phyloP scores from a whole-genome alignment of 2,329 filamentous ascomycete species.

The Ustulina deusta region DNA sequence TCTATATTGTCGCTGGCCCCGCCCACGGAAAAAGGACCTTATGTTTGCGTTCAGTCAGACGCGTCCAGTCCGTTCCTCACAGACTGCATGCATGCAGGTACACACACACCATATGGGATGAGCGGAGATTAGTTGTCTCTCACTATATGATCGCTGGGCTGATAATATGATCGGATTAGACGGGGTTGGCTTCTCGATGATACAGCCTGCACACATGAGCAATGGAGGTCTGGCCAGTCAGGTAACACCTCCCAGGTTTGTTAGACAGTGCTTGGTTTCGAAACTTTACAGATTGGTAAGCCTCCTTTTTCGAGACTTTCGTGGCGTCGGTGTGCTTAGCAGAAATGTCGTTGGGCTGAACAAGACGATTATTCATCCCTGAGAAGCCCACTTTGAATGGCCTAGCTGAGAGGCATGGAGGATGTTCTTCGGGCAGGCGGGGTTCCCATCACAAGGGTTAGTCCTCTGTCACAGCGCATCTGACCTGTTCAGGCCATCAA shows the following conservation, averaged over 20 bases:
- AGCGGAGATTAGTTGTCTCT: slow-evolving; percentile 20
- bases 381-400: slow-evolving; percentile 18
- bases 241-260: slow-evolving; percentile 28
- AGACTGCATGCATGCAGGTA: slow-evolving; percentile 41
- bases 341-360: slow-evolving; percentile 17
- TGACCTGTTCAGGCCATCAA: slow-evolving; percentile 16
- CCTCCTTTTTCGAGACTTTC: slow-evolving; percentile 1
- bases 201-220: slow-evolving; percentile 11
- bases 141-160: slow-evolving; percentile 19
- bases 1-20: neutral
- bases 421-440: slow-evolving; percentile 16
- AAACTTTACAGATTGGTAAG: slow-evolving; percentile 34
- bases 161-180: slow-evolving; percentile 16
- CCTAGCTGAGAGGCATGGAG: slow-evolving; percentile 18
- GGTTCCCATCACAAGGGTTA: slow-evolving; percentile 25
- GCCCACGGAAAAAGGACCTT: slow-evolving; percentile 9
- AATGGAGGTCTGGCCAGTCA: slow-evolving; percentile 17
- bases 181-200: slow-evolving; percentile 5
- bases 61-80: slow-evolving; percentile 5
- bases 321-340: slow-evolving; percentile 23
- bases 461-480: slow-evolving; percentile 19
- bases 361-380: slow-evolving; percentile 34
- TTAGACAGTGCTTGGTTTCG: neutral
- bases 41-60: slow-evolving; percentile 14
- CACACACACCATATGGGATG: slow-evolving; percentile 22